Percentiles rank a stretch among this genome's conserved stretches.
phyloP scores from a whole-genome alignment of 257 asterid species.

The Solanum paucissectum region DNA sequence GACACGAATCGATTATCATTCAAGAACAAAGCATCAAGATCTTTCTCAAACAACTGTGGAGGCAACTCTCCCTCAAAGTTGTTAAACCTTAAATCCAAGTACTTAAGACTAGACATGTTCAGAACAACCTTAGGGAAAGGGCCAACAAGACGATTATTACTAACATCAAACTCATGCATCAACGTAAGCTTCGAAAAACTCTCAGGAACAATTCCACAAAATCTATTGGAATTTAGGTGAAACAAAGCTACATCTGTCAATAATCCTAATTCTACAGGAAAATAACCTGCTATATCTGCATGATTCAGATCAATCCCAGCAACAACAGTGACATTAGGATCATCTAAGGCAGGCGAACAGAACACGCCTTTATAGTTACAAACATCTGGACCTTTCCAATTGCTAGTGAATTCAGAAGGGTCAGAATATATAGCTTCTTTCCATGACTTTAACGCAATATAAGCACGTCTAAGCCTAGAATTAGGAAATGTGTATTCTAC shows the following conservation, averaged over 20 bases:
- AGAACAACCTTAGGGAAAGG: slow-evolving; percentile 16
- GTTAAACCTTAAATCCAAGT: slow-evolving; percentile 27
- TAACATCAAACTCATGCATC: slow-evolving; percentile 19
- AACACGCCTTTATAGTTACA: slow-evolving; percentile 23
- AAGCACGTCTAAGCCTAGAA: slow-evolving; percentile 17
- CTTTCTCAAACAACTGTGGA: slow-evolving; percentile 11
- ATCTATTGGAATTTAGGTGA: slow-evolving; percentile 29
- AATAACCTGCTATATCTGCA: slow-evolving; percentile 26
- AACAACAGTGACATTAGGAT: slow-evolving; percentile 6
- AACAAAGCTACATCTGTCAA: slow-evolving; percentile 19
- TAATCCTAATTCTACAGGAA: slow-evolving; percentile 28
- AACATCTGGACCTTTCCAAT: slow-evolving; percentile 35
- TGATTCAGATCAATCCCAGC: slow-evolving; percentile 31
- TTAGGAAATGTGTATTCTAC: background rate
- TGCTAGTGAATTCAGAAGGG: slow-evolving; percentile 15
- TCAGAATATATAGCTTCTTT: slow-evolving; percentile 19
- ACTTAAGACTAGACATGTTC: slow-evolving; percentile 10
- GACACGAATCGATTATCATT: slow-evolving; percentile 20
- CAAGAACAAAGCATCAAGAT: slow-evolving; percentile 24
- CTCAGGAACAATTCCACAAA: slow-evolving; percentile 24
- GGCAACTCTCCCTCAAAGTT: slow-evolving; percentile 19
- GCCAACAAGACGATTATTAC: slow-evolving; percentile 24
- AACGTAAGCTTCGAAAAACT: slow-evolving; percentile 10
- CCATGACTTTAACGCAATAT: slow-evolving; percentile 27
- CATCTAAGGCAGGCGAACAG: slow-evolving; percentile 16